Evolutionary conservation across 352 stramenopile species (phyloP), one percentile per base, ranked within the genome.

Genomic region (Globisporangium polare): DNA sequence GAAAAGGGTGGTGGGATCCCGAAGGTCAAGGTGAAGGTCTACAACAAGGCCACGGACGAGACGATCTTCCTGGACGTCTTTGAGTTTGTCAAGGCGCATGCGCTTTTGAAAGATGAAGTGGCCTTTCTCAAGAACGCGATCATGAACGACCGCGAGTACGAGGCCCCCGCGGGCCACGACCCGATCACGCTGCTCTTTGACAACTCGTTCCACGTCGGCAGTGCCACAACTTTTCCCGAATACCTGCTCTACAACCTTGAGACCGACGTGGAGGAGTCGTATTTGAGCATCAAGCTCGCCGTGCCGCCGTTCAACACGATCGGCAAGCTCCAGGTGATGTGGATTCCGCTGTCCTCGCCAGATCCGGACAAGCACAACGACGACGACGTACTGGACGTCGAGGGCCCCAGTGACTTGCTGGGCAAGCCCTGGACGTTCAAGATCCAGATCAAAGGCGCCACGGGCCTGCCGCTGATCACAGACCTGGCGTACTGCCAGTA

Each of bases 271-370:
- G 91, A 97, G 27, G 90, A 97, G 37, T 82, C 80, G 18, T 84
- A 95, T 52, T 77, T 96, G 42, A 94, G 89, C 24, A 80, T 97
- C 59, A 97, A 97, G 67, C 86, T 97, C 29, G 88, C 86, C 1
- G 88, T 96, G 17, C 87, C 89, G 13, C 92, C 92, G 12, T 97
- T 97, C 67, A 95, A 97, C 47, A 96, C 88, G n/a, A 95, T 98
- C 52, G 91, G 92, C 18, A 95, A 97, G 61, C 78, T 97, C 18
- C 82, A 98, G 58, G 88, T 97, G 15, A 70, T 86, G 26, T 98
- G 92, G 92, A 89, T 79, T 31, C 90, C 92, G 17, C 56, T 97
- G 45, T 92, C 85, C 17, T 86, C 83, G 5, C 79, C 88, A 1
- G 82, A 95, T 31, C 60, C 71, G 0, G 83, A 89, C 6, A 81